Evolutionary conservation across 495 filamentous ascomycete genomes (phyloP), one percentile per base, ranked within the genome.

Genomic region (Amorphotheca resinae): DNA sequence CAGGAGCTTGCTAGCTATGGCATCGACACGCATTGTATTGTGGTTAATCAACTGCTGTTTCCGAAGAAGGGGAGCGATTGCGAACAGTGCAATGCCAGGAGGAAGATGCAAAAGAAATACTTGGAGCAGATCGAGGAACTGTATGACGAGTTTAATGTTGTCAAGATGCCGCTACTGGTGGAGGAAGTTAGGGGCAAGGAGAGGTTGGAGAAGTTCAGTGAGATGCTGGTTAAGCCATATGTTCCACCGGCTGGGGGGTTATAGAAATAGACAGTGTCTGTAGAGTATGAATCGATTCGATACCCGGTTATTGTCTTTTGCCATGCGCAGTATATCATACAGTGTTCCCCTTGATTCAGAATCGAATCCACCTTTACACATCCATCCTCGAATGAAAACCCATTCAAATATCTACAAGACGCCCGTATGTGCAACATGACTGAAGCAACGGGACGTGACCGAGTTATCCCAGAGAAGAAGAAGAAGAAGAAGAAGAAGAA

Each of bases 91-190:
- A 95, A 86, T 54, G 84, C 91, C 21, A 69, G 91, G 43, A 72
- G 89, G 55, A 87, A 87, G 67, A 99, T 99, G 91, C 91, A 99
- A 69, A 93, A 89, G 77, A 99, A 99, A 64, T 99, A 99, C 56
- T 67, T 99, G 17, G 89, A 95, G 54, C 91, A 99, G 68, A 96
- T 96, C 48, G 87, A 94, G 64, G 93, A 99, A 68, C 64, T 99
- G 38, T 99, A 99, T 54, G 88, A 95, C 50, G 91, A 99, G 59
- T 99, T 99, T 62, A 95, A 99, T 60, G 89, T 99, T 23, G 89
- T 99, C 34, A 87, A 86, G 66, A 95, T 95, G 84, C 91, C 91
- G 16, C 64, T 96, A 50, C 64, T 99, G 54, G 83, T 91, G 2
- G 89, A 96, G 61, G 91, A 99, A 59, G 86, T 99, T 5, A 68